Percentiles rank a stretch among this genome's conserved stretches.
Conservation (phyloP, 2,329 filamentous ascomycete genomes). For the Colletotrichum graminicola region DNA sequence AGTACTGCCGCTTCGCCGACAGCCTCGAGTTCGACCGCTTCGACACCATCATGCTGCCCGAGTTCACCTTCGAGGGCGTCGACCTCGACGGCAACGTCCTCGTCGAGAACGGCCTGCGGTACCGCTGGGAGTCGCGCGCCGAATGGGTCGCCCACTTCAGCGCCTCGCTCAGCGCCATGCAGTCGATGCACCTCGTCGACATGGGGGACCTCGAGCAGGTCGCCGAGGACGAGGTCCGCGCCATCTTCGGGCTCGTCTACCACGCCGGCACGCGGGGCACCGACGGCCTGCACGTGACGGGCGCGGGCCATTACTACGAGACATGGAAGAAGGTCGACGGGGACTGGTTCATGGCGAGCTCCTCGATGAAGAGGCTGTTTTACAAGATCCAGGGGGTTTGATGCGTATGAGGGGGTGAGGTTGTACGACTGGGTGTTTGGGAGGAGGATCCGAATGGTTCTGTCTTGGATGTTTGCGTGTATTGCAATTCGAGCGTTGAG, state of each 20-base stretch:
- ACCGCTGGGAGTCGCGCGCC: slow-evolving; percentile 22
- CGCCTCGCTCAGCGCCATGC: background rate
- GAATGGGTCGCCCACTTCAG: slow-evolving; percentile 28
- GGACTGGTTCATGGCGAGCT: slow-evolving; percentile 36
- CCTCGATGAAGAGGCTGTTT: slow-evolving; percentile 37
- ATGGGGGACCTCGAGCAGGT: slow-evolving; percentile 31
- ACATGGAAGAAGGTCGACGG: slow-evolving; percentile 30
- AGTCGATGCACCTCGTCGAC: slow-evolving; percentile 30
- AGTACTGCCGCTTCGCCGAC: slow-evolving; percentile 42
- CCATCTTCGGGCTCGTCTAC: slow-evolving; percentile 31
- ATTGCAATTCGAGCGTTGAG: background rate
- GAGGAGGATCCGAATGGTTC: background rate
- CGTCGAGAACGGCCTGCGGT: slow-evolving; percentile 3
- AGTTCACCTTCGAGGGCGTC: slow-evolving; percentile 30
- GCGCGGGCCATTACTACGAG: slow-evolving; percentile 41
- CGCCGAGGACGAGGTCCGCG: slow-evolving; percentile 39
- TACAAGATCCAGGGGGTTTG: slow-evolving; percentile 21
- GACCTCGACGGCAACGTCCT: slow-evolving; percentile 11
- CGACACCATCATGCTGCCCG: slow-evolving; percentile 34
- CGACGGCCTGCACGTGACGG: slow-evolving; percentile 2
- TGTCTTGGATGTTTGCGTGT: slow-evolving; percentile 14
- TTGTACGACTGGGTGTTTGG: background rate
- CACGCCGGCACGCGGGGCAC: slow-evolving; percentile 24
- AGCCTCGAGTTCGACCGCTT: slow-evolving; percentile 32
- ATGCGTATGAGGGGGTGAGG: background rate